phyloP scores from a whole-genome alignment of 2,329 filamentous ascomycete genomes.

The Colletotrichum noveboracense region DNA sequence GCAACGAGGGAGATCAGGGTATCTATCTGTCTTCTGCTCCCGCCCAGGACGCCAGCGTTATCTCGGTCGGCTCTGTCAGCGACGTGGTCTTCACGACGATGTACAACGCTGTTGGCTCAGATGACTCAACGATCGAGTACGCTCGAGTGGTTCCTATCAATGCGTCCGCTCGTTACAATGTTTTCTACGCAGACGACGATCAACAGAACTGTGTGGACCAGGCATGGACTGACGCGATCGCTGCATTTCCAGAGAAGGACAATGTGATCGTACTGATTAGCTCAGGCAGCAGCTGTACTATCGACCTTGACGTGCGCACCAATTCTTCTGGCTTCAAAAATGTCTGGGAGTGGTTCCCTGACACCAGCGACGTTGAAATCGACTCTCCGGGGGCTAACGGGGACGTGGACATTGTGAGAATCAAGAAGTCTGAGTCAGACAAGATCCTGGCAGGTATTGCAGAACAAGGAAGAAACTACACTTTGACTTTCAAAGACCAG shows the following conservation, averaged over 20 bases:
- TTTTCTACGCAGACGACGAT: slow-evolving; percentile 9
- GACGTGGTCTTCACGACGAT: neutral
- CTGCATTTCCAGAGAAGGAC: neutral
- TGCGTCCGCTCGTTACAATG: neutral
- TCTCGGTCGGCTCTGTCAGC: slow-evolving; percentile 11
- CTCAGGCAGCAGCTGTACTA: neutral
- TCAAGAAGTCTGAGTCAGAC: slow-evolving; percentile 2
- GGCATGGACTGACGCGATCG: slow-evolving; percentile 1
- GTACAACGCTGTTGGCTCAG: slow-evolving; percentile 10
- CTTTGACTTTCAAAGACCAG: slow-evolving; percentile 1
- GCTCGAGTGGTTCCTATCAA: slow-evolving; percentile 1
- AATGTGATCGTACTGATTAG: neutral
- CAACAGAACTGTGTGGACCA: neutral
- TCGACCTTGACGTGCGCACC: neutral
- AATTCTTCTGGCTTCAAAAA: slow-evolving; percentile 1
- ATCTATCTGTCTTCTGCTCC: slow-evolving; percentile 3
- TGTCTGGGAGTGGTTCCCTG: slow-evolving; percentile 5
- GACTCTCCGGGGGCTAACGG: neutral
- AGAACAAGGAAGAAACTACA: slow-evolving; percentile 1
- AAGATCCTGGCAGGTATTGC: slow-evolving; percentile 8
- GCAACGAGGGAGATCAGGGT: slow-evolving; percentile 4
- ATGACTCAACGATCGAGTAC: slow-evolving; percentile 6
- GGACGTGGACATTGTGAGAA: neutral
- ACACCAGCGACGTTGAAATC: neutral
- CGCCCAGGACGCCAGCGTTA: neutral